Conservation (phyloP, 441 rosid genomes). For the Adansonia madagascariensis region DNA sequence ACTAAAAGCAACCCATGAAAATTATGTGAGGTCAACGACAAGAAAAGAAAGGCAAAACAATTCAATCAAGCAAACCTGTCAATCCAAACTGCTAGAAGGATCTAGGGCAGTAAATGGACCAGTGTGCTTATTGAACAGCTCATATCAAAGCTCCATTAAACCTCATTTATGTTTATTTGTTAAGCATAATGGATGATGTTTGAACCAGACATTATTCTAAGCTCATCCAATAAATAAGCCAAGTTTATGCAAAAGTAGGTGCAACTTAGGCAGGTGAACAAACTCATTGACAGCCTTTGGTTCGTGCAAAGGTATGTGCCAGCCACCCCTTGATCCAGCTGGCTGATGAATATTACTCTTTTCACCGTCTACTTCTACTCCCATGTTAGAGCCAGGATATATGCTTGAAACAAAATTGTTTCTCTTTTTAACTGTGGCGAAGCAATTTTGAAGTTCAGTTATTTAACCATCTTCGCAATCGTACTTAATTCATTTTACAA, state of each 20-base stretch:
- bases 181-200: background rate
- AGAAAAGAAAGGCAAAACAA: background rate
- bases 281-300: background rate
- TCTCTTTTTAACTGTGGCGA: background rate
- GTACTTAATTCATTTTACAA: background rate
- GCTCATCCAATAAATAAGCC: background rate
- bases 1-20: background rate
- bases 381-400: background rate
- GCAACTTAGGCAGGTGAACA: background rate
- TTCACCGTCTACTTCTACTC: background rate
- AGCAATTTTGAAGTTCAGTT: background rate
- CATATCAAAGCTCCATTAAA: background rate
- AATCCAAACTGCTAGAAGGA: slow-evolving; percentile 4
- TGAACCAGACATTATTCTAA: background rate
- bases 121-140: background rate
- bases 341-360: slow-evolving; percentile 8
- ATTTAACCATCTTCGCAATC: background rate
- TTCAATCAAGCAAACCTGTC: background rate
- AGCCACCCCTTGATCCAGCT: background rate
- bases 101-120: background rate
- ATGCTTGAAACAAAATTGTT: background rate
- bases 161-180: background rate
- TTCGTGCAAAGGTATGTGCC: background rate
- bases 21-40: background rate
- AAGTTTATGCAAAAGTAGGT: slow-evolving; percentile 5